Evolutionary conservation across 1,284 basidiomycete genomes (phyloP).

Genomic region (Ustilago sp.): DNA sequence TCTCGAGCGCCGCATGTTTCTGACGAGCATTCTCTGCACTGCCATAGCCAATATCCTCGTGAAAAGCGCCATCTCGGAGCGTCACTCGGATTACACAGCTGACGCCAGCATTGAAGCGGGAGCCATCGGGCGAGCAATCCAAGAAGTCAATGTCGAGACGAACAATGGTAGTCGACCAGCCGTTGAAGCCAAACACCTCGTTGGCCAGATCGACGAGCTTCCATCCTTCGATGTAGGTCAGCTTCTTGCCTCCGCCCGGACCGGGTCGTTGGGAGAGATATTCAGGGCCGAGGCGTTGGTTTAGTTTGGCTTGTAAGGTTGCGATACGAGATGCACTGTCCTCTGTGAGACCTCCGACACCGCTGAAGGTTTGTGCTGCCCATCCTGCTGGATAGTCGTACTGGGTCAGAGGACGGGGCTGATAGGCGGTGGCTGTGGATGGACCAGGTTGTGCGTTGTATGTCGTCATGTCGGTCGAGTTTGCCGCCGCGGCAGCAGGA

Average conservation of each 20-base stretch:
- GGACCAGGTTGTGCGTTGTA: constrained; percentile 7
- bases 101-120: constrained; percentile 80
- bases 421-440: constrained; percentile 10
- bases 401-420: constrained; percentile 33
- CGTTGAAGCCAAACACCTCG: constrained; percentile 98
- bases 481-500: constrained; percentile 6
- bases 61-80: constrained; percentile 85
- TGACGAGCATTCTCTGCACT: constrained; percentile 84
- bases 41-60: constrained; percentile 86
- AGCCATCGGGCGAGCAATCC: constrained; percentile 73
- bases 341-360: constrained; percentile 41
- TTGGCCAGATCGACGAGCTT: constrained; percentile 81
- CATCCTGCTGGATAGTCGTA: constrained; percentile 54
- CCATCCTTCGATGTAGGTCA: constrained; percentile 97
- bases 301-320: constrained; percentile 82
- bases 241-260: constrained; percentile 77
- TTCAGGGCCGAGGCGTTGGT: constrained; percentile 91
- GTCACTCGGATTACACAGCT: constrained; percentile 88
- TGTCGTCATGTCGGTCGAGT: constrained; percentile 3
- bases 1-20: constrained; percentile 88
- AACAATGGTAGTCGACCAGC: constrained; percentile 90
- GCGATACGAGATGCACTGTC: constrained; percentile 72
- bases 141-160: constrained; percentile 78
- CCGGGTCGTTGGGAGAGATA: constrained; percentile 90
- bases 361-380: constrained; percentile 41